Base-by-base conservation (phyloP, 495 filamentous ascomycete genomes). In the Tuber aestivum region DNA sequence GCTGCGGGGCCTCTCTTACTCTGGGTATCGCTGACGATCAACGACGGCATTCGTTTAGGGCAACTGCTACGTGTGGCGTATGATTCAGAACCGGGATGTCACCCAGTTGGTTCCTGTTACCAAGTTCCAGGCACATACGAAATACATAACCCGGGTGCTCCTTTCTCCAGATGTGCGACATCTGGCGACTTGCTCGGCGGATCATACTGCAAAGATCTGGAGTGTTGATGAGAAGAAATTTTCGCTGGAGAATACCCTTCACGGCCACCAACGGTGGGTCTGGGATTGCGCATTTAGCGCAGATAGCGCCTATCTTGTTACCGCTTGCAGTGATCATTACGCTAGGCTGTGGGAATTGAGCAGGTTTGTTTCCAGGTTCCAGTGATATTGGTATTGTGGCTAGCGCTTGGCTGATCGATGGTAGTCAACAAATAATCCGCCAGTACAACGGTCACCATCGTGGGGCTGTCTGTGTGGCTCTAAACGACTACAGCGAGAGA, bases 231-330 rank as follows among this genome's bases (percentile, higher is more conserved):
- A 89, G 75, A 87, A 84, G 85, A 90, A 86, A 75, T 97, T 88
- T 87, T 91, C 88, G 20, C 87, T 97, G 8, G 94, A 98, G 83
- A 94, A 93, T 8, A 97, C 93, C 3, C 88, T 99, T 2, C 90
- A 91, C n/a, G 92, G 92, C 74, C 95, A 99, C 83, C 95, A 99
- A 84, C 91, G 95, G 45, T 99, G 95, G 95, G 95, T 99, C 0
- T 99, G 95, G 95, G 95, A 99, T 84, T 99, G 95, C 83, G 95
- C 95, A 4, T 99, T 98, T 85, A 95, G 92, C 76, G 95, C 96
- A 16, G 95, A 99, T 83, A 94, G 92, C 45, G 95, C 95, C 0
- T 99, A 99, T 83, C 86, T 99, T 3, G 95, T 99, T n/a, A 99
- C 96, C 3, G 96, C 96, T 16, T 98, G 95, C 82, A 94, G 91